Evolutionary conservation across 106 monocot genomes (phyloP).

Genomic region (Allium sativum): DNA sequence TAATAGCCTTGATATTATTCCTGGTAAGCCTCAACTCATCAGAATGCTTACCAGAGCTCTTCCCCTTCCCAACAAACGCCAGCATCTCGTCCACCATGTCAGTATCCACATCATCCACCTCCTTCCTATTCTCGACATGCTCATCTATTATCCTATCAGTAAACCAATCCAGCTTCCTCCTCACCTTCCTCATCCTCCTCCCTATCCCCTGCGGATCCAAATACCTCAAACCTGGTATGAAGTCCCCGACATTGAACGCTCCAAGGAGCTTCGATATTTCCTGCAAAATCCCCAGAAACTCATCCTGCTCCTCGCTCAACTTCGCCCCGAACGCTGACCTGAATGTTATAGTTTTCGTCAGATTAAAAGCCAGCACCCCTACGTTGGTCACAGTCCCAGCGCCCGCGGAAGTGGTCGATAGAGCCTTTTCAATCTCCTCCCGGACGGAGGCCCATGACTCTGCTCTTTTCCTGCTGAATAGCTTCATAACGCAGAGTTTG

Average conservation of each 20-base stretch:
- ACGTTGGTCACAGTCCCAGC: constrained; percentile 18
- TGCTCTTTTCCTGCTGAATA: constrained; percentile 65
- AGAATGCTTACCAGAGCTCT: not conserved
- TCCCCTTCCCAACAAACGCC: constrained; percentile 10
- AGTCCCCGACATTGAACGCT: constrained; percentile 62
- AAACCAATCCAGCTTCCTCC: constrained; percentile 44
- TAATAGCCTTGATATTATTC: constrained; percentile 52
- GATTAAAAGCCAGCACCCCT: constrained; percentile 49
- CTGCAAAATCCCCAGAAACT: constrained; percentile 53
- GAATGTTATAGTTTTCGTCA: constrained; percentile 49
- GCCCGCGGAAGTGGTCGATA: constrained; percentile 15
- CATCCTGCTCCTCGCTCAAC: constrained; percentile 19
- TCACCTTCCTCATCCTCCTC: constrained; percentile 32
- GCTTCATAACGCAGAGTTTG: constrained; percentile 73
- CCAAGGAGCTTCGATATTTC: constrained; percentile 79
- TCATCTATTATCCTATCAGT: constrained; percentile 74
- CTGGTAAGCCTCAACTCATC: constrained; percentile 36
- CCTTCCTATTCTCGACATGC: constrained; percentile 39
- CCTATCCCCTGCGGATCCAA: constrained; percentile 52
- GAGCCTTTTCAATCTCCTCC: constrained; percentile 30
- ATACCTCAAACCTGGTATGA: constrained; percentile 53
- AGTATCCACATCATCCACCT: constrained; percentile 4
- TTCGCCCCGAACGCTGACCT: constrained; percentile 53
- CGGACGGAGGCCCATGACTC: constrained; percentile 69
- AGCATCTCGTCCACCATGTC: constrained; percentile 72